Evolutionary conservation across 768 basidiomycete species (phyloP), one percentile per base, ranked within the genome.

Genomic region (Serendipita sp.): DNA sequence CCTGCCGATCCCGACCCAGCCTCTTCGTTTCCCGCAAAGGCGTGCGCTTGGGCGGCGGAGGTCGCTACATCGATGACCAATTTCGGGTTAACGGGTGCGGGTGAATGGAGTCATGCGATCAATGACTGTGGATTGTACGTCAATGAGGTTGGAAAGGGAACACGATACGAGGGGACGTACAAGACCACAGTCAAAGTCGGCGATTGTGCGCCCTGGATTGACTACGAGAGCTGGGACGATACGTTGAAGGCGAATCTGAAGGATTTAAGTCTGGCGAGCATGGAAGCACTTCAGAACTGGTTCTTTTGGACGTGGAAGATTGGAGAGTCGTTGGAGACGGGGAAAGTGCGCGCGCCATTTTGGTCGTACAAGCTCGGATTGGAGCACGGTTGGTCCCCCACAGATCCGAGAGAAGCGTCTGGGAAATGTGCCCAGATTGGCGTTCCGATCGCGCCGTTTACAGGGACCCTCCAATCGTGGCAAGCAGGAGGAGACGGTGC

Each of bases 251-350:
- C 51, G 3, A 73, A 73, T 4, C 63, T 77, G 16, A 68, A 67
- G 68, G 66, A 71, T 24, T 71, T 76, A 62, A 71, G 73, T 4
- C 66, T 70, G 66, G 70, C 72, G 11, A 71, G 73, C 51, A 76
- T 77, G 75, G 75, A 76, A 65, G 73, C 75, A 1, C 66, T 76
- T 37, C 68, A 72, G 68, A 73, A 76, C 67, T 76, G 70, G 70
- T 78, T 78, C 73, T 78, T 76, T 73, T 78, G 77, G 77, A 76
- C 75, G 37, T 79, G 78, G 78, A 77, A 75, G 70, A 77, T 78
- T 44, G 77, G 76, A 63, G 74, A 72, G 66, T 75, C 74, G 32
- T 68, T 69, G n/a, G 60, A 68, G 24, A 64, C 71, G 48, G 72
- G 71, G 28, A 73, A 35, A 15, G 51, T 70, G 8, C 66, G 70